A percentile compares a stretch with the other conserved stretches of the same genome.
phyloP scores from a whole-genome alignment of 768 basidiomycete genomes.

The Suillus ampliporus region DNA sequence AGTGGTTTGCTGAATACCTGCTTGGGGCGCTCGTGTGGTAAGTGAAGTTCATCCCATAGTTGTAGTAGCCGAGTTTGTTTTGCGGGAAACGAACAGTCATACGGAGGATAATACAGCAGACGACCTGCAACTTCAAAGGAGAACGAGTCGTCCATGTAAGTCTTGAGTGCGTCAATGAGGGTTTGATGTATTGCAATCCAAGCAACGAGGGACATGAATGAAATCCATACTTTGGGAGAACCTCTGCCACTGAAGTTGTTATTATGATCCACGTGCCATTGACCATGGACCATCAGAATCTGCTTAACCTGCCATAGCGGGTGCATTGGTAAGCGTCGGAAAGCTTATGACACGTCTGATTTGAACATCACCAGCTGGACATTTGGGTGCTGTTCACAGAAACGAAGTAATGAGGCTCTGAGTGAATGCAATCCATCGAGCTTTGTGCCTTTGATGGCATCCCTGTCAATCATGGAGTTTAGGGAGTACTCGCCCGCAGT shows the following conservation, averaged over 20 bases:
- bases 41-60: too few relatives aligned
- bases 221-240: too few relatives aligned
- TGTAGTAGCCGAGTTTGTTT: too few relatives aligned
- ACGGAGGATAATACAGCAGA: too few relatives aligned
- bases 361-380: conserved; percentile 34
- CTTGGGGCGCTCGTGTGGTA: too few relatives aligned
- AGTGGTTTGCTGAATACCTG: conserved; percentile 8
- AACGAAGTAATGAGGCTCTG: not conserved
- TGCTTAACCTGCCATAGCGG: conserved; percentile 21
- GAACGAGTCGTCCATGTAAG: too few relatives aligned
- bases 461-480: conserved; percentile 40
- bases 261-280: too few relatives aligned
- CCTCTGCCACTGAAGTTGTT: too few relatives aligned
- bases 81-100: too few relatives aligned
- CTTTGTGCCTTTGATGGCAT: not conserved
- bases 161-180: too few relatives aligned
- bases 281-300: too few relatives aligned
- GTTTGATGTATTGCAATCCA: conserved; percentile 30
- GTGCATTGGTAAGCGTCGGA: conserved; percentile 41
- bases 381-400: not conserved
- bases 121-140: too few relatives aligned
- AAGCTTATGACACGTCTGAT: conserved; percentile 43
- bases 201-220: conserved; percentile 28
- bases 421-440: not conserved
- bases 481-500: conserved; percentile 37